phyloP scores from a whole-genome alignment of 1,284 basidiomycete genomes.

The Stygiomarasmius scandens region DNA sequence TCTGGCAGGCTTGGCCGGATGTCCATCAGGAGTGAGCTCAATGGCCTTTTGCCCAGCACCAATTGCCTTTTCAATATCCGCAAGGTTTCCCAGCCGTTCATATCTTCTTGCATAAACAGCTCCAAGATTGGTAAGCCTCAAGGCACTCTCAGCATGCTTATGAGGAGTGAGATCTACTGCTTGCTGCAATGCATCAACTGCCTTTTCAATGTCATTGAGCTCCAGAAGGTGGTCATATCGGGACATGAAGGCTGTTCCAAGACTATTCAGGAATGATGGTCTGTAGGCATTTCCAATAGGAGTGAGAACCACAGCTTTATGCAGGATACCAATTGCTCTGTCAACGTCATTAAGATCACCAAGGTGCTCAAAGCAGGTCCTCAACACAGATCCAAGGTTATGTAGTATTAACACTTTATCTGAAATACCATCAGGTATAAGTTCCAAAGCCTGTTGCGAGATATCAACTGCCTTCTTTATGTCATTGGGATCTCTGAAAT shows the following conservation, averaged over 20 bases:
- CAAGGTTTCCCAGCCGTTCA: not conserved
- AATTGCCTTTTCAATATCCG: too few relatives aligned
- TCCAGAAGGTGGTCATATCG: not conserved
- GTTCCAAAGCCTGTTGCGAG: not conserved
- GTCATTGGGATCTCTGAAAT: not conserved
- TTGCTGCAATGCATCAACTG: not conserved
- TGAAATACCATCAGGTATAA: not conserved
- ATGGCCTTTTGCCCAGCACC: too few relatives aligned
- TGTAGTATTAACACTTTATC: not conserved
- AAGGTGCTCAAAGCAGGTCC: not conserved
- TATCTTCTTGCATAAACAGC: too few relatives aligned
- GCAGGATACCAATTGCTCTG: not conserved
- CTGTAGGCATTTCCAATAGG: too few relatives aligned
- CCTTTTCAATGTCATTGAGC: not conserved
- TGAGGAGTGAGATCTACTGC: not conserved
- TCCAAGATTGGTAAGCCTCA: too few relatives aligned
- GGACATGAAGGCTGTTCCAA: not conserved
- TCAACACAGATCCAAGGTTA: not conserved
- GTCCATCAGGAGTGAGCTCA: too few relatives aligned
- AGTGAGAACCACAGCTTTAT: not conserved
- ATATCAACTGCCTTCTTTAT: not conserved
- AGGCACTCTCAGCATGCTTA: too few relatives aligned
- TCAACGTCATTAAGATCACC: not conserved
- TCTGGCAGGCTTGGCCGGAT: not conserved
- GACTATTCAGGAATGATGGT: too few relatives aligned